These are phyloP conservation scores for Phytopythium vexans DNA, from an alignment of 352 stramenopile species.

Conservation along the genomic window DNA sequence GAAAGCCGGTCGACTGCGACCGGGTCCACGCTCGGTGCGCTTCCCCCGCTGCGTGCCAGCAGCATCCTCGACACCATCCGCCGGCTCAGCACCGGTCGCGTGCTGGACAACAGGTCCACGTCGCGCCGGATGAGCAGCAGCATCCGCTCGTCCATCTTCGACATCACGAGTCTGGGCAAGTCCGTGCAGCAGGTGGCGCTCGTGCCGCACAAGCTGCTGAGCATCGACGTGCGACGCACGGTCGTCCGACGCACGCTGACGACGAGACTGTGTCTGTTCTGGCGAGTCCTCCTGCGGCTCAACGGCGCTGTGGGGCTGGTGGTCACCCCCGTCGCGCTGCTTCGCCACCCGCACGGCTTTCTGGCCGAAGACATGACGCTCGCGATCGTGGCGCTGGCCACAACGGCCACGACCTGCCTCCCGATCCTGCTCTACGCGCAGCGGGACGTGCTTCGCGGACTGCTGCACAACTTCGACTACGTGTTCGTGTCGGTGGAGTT, in stretches of 20 bases:
- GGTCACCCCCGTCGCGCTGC: not conserved
- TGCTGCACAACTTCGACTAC: conserved; percentile 35
- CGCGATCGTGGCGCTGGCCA: not conserved
- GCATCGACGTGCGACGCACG: conserved; percentile 20
- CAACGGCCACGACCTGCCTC: conserved; percentile 1
- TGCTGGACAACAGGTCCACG: too few species aligned
- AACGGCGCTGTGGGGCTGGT: not conserved
- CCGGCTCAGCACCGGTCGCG: too few species aligned
- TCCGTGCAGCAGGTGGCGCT: conserved; percentile 28
- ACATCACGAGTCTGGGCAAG: not conserved
- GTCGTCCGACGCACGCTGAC: conserved; percentile 6
- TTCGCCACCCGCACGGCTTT: not conserved
- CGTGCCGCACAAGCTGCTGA: conserved; percentile 21
- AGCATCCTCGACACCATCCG: too few species aligned
- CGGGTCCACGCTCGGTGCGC: too few species aligned
- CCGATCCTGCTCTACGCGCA: conserved; percentile 12
- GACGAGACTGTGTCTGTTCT: not conserved
- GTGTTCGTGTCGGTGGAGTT: conserved; percentile 32
- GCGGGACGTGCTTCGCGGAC: conserved; percentile 15
- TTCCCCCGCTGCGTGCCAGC: too few species aligned
- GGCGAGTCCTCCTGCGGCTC: not conserved
- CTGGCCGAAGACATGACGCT: not conserved
- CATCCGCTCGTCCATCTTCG: too few species aligned
- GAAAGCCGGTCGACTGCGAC: too few species aligned
- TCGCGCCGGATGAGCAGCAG: too few species aligned